Conservation (phyloP, 1,139 yeast genomes). For the Yueomyces sp. region DNA sequence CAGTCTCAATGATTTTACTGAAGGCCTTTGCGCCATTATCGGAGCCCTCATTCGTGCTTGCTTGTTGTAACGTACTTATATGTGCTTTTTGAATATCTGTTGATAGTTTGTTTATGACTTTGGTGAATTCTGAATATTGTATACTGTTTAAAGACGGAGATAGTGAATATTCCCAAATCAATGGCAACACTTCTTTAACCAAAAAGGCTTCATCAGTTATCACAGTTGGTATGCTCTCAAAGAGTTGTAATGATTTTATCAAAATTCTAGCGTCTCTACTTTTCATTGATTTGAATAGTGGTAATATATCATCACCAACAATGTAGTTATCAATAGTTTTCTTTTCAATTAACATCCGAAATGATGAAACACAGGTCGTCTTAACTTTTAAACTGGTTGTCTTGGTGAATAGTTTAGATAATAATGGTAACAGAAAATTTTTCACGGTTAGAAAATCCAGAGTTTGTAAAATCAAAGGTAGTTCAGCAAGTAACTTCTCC, state of each 20-base stretch:
- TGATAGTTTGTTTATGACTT: conserved; percentile 27
- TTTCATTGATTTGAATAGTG: conserved; percentile 60
- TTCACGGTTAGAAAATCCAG: conserved; percentile 66
- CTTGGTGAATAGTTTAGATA: conserved; percentile 63
- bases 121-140: conserved; percentile 30
- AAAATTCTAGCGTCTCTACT: conserved; percentile 65
- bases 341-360: conserved; percentile 43
- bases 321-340: conserved; percentile 61
- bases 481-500: conserved; percentile 39
- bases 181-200: conserved; percentile 38
- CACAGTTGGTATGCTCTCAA: conserved; percentile 31
- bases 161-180: conserved; percentile 35
- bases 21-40: conserved; percentile 11
- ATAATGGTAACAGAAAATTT: conserved; percentile 56
- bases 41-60: conserved; percentile 7
- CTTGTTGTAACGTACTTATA: conserved; percentile 16
- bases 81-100: conserved; percentile 28
- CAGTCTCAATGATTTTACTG: conserved; percentile 13
- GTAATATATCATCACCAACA: conserved; percentile 65
- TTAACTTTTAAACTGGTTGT: conserved; percentile 77
- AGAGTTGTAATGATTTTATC: conserved; percentile 41
- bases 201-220: conserved; percentile 28
- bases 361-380: conserved; percentile 52
- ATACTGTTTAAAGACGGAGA: conserved; percentile 30
- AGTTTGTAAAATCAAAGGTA: conserved; percentile 33